Evolutionary conservation across 2,329 filamentous ascomycete species (phyloP).

Genomic region (Penicillium aurantiogriseum): DNA sequence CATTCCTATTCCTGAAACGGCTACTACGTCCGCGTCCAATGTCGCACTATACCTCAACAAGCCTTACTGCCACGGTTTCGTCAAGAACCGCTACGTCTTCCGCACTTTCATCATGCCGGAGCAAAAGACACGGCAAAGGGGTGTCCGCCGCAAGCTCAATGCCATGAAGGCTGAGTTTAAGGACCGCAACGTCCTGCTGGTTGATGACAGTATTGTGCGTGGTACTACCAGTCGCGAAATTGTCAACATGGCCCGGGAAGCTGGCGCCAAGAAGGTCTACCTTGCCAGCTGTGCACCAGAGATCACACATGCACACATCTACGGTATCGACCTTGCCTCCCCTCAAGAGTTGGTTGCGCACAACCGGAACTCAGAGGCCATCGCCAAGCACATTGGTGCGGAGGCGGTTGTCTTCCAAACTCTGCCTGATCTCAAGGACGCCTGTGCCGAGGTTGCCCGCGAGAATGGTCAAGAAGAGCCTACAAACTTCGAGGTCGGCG

Average conservation of each 20-base stretch:
- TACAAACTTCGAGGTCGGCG: constrained; percentile 78
- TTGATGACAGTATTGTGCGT: constrained; percentile 87
- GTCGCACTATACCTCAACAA: constrained; percentile 74
- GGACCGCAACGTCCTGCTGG: constrained; percentile 74
- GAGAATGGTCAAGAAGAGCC: constrained; percentile 54
- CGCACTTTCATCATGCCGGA: constrained; percentile 85
- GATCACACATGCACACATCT: constrained; percentile 83
- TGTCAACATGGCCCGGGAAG: constrained; percentile 79
- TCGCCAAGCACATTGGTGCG: constrained; percentile 68
- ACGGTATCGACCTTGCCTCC: constrained; percentile 74
- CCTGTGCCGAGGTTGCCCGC: constrained; percentile 68
- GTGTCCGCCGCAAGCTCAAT: constrained; percentile 84
- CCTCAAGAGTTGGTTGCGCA: constrained; percentile 70
- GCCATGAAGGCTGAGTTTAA: constrained; percentile 83
- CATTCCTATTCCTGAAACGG: constrained; percentile 81
- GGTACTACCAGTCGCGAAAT: constrained; percentile 80
- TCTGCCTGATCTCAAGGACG: constrained; percentile 73
- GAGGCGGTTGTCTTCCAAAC: constrained; percentile 75
- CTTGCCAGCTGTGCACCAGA: constrained; percentile 80
- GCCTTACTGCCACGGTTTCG: constrained; percentile 76
- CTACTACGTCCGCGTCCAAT: constrained; percentile 74
- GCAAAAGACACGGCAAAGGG: constrained; percentile 76
- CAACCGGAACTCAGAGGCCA: constrained; percentile 59
- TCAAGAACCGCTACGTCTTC: constrained; percentile 88
- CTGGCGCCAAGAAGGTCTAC: constrained; percentile 76